Base-by-base conservation (phyloP, 169 alveolate species). In the Cryptosporidium tyzzeri region DNA sequence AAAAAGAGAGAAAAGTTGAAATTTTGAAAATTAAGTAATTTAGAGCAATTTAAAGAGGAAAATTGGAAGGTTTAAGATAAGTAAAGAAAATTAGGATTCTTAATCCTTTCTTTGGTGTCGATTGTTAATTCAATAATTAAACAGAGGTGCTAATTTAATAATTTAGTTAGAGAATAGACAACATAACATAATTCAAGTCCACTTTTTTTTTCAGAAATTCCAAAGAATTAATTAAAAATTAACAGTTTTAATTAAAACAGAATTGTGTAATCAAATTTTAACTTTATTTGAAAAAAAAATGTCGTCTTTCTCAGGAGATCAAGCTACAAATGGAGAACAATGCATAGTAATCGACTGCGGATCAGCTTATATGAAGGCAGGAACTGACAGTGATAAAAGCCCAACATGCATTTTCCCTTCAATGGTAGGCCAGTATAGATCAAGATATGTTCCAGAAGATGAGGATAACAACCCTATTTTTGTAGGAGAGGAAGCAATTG, bases 281-380 rank as follows among this genome's bases (percentile, higher is more conserved):
- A 45, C 31, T 48, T 0, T 71, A 41, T 45, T 55, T 8, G 21
- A 6, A 21, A 58, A 18, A 0, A 53, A 73, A 59, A 73, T 73
- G 86, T 23, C 86, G 18, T 73, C 86, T 18, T 51, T 41, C 5
- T 21, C 59, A 41, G 58, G 70, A 73, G 70, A 73, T 35, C 86
- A 73, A 39, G 68, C 31, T 35, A 50, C 26, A n/a, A 73, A 55
- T 55, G 86, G 70, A 18, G 71, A 80, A 31, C 73, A 59, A 39
- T 80, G 89, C 33, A 71, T 91, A 12, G 50, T 71, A 10, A 69
- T 69, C 0, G 86, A 84, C 39, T 80, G 70, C 2, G 96, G 96
- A 35, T 86, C 95, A 16, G 96, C 94, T 14, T 86, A 91, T 48
- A 91, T 94, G 93, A 94, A 94, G 70, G 91, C 95, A 21, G 96